phyloP scores from a whole-genome alignment of 495 filamentous ascomycete species.

The Pyrenula massariospora region DNA sequence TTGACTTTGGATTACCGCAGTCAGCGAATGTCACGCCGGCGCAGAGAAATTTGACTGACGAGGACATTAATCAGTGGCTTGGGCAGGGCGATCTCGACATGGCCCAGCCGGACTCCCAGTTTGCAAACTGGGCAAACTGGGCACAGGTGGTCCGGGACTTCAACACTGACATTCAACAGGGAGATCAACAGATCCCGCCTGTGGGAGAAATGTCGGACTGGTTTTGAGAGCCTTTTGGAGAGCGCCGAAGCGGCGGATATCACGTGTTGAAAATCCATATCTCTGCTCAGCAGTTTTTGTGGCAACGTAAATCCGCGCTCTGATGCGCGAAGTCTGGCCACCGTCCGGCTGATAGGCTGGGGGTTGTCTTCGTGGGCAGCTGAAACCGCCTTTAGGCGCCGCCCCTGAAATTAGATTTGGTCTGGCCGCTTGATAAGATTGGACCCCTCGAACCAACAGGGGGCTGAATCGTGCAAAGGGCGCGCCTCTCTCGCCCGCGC shows the following conservation, averaged over 20 bases:
- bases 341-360: not conserved
- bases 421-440: not conserved
- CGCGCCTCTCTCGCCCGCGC: not conserved
- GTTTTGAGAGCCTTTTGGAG: not conserved
- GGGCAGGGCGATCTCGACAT: not conserved
- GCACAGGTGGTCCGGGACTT: conserved; percentile 40
- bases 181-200: not conserved
- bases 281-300: not conserved
- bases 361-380: not conserved
- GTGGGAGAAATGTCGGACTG: not conserved
- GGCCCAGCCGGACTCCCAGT: not conserved
- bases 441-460: not conserved
- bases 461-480: not conserved
- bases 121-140: conserved; percentile 30
- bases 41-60: not conserved
- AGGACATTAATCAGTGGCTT: not conserved
- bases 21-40: not conserved
- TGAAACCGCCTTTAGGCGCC: not conserved
- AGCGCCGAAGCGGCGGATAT: too few relatives aligned
- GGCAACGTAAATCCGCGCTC: too few relatives aligned
- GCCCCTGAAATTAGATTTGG: not conserved
- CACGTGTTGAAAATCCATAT: not conserved
- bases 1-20: not conserved
- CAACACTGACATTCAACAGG: conserved; percentile 26
- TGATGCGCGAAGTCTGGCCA: too few relatives aligned